Conservation (phyloP, 1,139 yeast species). For the Entelexis paramagnoliae region DNA sequence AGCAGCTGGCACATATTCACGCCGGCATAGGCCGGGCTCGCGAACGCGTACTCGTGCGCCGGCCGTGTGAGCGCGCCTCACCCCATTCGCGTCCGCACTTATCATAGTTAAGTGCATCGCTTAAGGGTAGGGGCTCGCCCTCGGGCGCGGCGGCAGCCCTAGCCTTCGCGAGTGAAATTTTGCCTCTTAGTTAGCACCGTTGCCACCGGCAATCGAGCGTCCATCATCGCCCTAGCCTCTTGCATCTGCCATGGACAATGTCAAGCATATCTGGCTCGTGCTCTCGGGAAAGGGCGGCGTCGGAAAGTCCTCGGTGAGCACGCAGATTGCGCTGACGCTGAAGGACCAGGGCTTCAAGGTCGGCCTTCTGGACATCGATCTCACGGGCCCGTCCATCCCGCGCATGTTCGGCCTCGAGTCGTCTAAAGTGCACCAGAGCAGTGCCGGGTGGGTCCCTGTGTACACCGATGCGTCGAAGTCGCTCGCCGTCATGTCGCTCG, state of each 20-base stretch:
- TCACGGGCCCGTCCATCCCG: slow-evolving; percentile 95
- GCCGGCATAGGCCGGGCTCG: background rate
- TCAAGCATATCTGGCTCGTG: slow-evolving; percentile 70
- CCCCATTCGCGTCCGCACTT: too few species aligned
- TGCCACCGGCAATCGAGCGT: slow-evolving; percentile 2
- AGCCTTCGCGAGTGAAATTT: background rate
- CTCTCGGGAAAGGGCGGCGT: slow-evolving; percentile 68
- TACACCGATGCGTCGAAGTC: slow-evolving; percentile 30
- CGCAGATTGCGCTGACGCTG: slow-evolving; percentile 77
- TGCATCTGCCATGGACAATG: slow-evolving; percentile 29
- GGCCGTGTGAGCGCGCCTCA: too few species aligned
- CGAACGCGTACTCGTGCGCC: background rate
- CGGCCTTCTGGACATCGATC: slow-evolving; percentile 88
- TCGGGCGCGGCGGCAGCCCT: too few species aligned
- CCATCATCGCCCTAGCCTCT: too few species aligned
- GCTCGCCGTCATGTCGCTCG: slow-evolving; percentile 70
- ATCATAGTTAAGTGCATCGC: too few species aligned
- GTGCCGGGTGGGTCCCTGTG: slow-evolving; percentile 90
- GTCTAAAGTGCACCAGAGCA: slow-evolving; percentile 68
- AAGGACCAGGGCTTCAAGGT: slow-evolving; percentile 63
- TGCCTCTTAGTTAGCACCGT: slow-evolving; percentile 3
- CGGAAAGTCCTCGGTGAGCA: slow-evolving; percentile 91
- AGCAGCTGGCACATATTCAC: too few species aligned
- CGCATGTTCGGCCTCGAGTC: slow-evolving; percentile 89
- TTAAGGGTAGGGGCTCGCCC: too few species aligned